Evolutionary conservation across 75 land plant species (phyloP), one percentile per base, ranked within the genome.

Genomic region (Cupressus sempervirens): DNA sequence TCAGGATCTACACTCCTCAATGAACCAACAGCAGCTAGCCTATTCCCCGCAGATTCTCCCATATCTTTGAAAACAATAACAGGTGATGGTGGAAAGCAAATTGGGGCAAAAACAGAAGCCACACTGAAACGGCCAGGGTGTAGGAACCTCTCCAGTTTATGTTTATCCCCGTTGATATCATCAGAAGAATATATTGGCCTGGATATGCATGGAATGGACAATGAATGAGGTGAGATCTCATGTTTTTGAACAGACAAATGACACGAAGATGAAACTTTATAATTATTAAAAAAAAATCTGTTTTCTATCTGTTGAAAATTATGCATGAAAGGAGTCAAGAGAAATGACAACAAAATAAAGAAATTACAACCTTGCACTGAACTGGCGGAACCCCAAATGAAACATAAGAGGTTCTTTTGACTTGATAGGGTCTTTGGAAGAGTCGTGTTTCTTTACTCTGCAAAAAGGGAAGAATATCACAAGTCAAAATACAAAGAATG

Each of bases 131-230:
- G 88, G 23, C 99, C 99, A 83, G 95, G 91, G 88, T 96, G 98
- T 54, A 98, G 93, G 88, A 98, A 98, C 82, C 94, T 93, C 88
- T 98, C 99, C 92, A 95, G 91, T 87, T 95, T 97, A 86, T 97
- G 98, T 90, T 95, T 96, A 85, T 98, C 95, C 74, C 93, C 88
- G 86, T 94, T 96, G 3, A 96, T 86, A 82, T 88, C 93, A 85
- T 96, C 98, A 20, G 98, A 88, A 26, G 99, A 98, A 88, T 94
- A 96, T 83, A 98, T 84, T 73, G 99, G 98, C 89, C 99, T 97
- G 92, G 79, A 88, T 82, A 74, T 45, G 80, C 74, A 65, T 26
- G 70, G 14, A 23, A 26, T 3, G n/a, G 46, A 41, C 81, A n/a
- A 41, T 40, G 30, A n/a, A 79, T n/a, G 43, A 67, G 18, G 3